phyloP scores from a whole-genome alignment of 2,329 filamentous ascomycete species.

The Didymella pomorum region DNA sequence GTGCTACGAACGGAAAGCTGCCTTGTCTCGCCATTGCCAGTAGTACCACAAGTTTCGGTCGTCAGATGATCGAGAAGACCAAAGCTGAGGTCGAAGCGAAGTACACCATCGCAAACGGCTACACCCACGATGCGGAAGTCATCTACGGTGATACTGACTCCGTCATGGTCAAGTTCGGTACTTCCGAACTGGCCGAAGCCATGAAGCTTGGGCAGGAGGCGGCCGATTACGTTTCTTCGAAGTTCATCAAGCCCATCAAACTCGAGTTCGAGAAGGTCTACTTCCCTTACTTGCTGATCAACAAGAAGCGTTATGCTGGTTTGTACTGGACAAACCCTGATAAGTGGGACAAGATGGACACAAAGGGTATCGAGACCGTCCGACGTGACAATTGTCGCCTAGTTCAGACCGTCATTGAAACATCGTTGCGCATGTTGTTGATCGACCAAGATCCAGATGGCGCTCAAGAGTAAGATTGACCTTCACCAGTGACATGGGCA shows the following conservation, averaged over 20 bases:
- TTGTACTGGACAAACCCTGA: constrained; percentile 94
- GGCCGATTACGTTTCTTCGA: constrained; percentile 83
- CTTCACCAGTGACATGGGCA: not conserved
- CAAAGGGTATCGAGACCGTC: constrained; percentile 98
- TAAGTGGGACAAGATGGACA: constrained; percentile 99
- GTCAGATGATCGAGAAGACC: constrained; percentile 98
- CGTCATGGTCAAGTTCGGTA: constrained; percentile 99
- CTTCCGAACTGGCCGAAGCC: constrained; percentile 81
- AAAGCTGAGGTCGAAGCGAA: constrained; percentile 92
- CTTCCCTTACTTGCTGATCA: constrained; percentile 96
- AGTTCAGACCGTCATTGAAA: constrained; percentile 97
- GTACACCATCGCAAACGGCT: constrained; percentile 93
- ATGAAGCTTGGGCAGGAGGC: constrained; percentile 98
- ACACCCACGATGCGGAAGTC: constrained; percentile 92
- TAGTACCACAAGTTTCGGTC: constrained; percentile 95
- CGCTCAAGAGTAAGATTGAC: constrained; percentile 81
- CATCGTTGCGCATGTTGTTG: constrained; percentile 91
- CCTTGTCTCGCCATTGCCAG: constrained; percentile 95
- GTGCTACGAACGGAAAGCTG: constrained; percentile 93
- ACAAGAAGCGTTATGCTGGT: constrained; percentile 99
- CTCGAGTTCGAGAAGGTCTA: constrained; percentile 99
- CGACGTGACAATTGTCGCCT: constrained; percentile 94
- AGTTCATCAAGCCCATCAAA: constrained; percentile 97
- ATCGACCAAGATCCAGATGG: constrained; percentile 91
- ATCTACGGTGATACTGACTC: constrained; percentile 99